phyloP scores from a whole-genome alignment of 768 basidiomycete species.

The Clathrus columnatus region DNA sequence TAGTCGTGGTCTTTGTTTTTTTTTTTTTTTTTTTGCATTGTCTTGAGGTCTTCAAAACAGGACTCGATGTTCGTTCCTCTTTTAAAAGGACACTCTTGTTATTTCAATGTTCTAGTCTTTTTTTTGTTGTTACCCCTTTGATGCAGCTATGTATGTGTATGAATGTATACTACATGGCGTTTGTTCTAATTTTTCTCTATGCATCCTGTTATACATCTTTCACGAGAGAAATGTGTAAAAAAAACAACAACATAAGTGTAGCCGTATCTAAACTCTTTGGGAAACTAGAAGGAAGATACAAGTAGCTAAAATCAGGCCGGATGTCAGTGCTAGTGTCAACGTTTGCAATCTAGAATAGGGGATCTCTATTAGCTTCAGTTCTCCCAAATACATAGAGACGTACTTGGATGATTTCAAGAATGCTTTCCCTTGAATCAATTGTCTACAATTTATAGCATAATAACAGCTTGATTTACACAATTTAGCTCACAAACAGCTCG shows the following conservation, averaged over 20 bases:
- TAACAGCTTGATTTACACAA: not conserved
- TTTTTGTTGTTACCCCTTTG: not conserved
- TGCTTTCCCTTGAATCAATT: not conserved
- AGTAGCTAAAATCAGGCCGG: not conserved
- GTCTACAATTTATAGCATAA: not conserved
- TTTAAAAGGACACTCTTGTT: not conserved
- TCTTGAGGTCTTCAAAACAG: no score
- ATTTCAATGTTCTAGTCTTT: not conserved
- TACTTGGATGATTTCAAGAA: constrained; percentile 6
- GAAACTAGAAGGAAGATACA: constrained; percentile 6
- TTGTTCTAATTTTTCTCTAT: not conserved
- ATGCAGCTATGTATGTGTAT: not conserved
- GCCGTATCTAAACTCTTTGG: not conserved
- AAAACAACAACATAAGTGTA: not conserved
- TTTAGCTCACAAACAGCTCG: not conserved
- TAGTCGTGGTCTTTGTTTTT: no score
- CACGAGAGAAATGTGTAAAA: not conserved
- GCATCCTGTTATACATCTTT: not conserved
- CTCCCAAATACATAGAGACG: not conserved
- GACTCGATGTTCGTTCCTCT: not conserved
- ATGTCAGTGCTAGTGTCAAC: not conserved
- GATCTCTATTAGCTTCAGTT: not conserved
- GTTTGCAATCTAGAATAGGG: constrained; percentile 1
- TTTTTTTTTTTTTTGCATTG: no score
- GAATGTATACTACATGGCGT: not conserved